A percentile compares a stretch with the other conserved stretches of the same genome.
phyloP scores from a whole-genome alignment of 2,329 filamentous ascomycete genomes.

The Beauveria australis region DNA sequence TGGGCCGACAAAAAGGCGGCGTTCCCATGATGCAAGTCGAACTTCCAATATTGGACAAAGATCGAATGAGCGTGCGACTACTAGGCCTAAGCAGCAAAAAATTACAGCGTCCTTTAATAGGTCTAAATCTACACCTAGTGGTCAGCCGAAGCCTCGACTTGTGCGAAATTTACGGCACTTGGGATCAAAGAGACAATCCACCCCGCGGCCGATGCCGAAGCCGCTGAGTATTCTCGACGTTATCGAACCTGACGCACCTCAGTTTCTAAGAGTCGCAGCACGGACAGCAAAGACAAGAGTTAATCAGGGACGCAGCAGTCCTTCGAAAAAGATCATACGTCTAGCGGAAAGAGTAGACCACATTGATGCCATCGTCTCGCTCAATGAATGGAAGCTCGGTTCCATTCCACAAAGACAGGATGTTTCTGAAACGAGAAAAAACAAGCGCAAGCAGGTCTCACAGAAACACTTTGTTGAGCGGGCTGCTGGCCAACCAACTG shows the following conservation, averaged over 20 bases:
- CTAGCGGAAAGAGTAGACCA: slow-evolving; percentile 55
- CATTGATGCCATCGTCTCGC: slow-evolving; percentile 43
- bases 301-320: slow-evolving; percentile 46
- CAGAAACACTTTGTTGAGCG: slow-evolving; percentile 16
- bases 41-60: slow-evolving; percentile 16
- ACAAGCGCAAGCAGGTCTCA: slow-evolving; percentile 10
- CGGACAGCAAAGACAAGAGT: slow-evolving; percentile 41
- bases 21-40: background rate
- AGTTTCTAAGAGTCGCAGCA: slow-evolving; percentile 53
- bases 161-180: background rate
- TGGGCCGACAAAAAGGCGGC: slow-evolving; percentile 31
- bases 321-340: slow-evolving; percentile 47
- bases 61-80: background rate
- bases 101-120: background rate
- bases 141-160: background rate
- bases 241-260: slow-evolving; percentile 42
- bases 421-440: slow-evolving; percentile 21
- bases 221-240: slow-evolving; percentile 55
- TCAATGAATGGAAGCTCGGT: slow-evolving; percentile 49
- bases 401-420: slow-evolving; percentile 36
- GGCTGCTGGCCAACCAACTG: slow-evolving; percentile 17
- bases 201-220: slow-evolving; percentile 25
- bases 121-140: background rate
- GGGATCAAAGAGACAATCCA: slow-evolving; percentile 9
- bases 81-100: background rate